These are phyloP conservation scores for Cronartium quercuum DNA, from an alignment of 1,284 basidiomycete species.

Conservation along the genomic window DNA sequence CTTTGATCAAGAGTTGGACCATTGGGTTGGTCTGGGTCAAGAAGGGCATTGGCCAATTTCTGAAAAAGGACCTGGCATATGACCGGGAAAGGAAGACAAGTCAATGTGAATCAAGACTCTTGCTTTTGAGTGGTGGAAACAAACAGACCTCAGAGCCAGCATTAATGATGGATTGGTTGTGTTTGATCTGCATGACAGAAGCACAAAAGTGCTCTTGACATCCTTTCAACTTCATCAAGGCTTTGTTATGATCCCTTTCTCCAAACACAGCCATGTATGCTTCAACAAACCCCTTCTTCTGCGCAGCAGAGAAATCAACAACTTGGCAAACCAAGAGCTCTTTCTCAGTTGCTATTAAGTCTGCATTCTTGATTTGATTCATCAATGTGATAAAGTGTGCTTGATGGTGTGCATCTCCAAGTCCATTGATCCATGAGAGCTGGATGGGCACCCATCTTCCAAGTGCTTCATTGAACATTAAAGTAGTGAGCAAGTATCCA, in stretches of 20 bases:
- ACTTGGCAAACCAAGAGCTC: background rate
- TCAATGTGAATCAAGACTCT: background rate
- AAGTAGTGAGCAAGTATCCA: constrained; percentile 11
- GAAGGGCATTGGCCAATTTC: background rate
- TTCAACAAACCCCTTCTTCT: background rate
- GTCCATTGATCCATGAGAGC: background rate
- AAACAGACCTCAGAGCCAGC: too few relatives aligned
- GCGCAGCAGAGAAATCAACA: constrained; percentile 3
- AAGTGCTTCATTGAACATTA: background rate
- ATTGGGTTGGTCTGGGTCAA: background rate
- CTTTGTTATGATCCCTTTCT: background rate
- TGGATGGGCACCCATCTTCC: constrained; percentile 4
- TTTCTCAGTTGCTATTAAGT: background rate
- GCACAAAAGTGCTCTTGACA: constrained; percentile 12
- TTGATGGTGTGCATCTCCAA: background rate
- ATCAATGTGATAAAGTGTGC: constrained; percentile 4
- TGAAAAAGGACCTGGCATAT: too few relatives aligned
- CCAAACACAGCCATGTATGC: constrained; percentile 13
- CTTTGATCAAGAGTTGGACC: background rate
- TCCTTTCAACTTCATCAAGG: background rate
- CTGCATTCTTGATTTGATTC: background rate
- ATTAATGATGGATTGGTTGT: background rate
- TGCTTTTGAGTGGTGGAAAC: constrained; percentile 3
- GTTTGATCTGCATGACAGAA: background rate
- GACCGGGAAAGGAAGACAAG: background rate